Evolutionary conservation across 2,329 filamentous ascomycete species (phyloP).

Genomic region (Ophiostoma ulmi): DNA sequence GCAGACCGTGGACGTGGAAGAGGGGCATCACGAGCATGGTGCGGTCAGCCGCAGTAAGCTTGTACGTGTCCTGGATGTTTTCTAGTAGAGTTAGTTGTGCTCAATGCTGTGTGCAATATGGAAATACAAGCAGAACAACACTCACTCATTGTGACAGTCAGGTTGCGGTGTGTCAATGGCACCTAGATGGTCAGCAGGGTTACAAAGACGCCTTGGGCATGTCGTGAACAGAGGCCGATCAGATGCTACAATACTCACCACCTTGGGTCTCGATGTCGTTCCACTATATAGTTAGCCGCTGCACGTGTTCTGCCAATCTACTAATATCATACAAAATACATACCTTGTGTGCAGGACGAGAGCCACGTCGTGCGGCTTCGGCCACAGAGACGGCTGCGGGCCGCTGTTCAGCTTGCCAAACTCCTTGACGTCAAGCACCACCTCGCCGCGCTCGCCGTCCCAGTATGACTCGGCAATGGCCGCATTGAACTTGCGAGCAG

Average conservation of each 20-base stretch:
- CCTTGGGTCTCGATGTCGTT: slow-evolving; percentile 80
- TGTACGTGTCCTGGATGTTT: slow-evolving; percentile 75
- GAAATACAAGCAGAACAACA: slow-evolving; percentile 18
- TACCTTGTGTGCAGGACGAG: slow-evolving; percentile 70
- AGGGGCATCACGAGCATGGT: slow-evolving; percentile 87
- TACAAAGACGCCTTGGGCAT: not conserved
- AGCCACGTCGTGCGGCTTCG: slow-evolving; percentile 72
- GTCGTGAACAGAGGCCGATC: not conserved
- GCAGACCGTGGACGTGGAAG: slow-evolving; percentile 84
- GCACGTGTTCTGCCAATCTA: not conserved
- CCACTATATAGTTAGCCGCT: slow-evolving; percentile 44
- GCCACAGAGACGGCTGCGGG: slow-evolving; percentile 38
- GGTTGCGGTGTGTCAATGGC: slow-evolving; percentile 73
- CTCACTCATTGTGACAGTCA: slow-evolving; percentile 72
- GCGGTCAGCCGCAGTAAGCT: slow-evolving; percentile 64
- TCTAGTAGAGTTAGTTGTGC: slow-evolving; percentile 36
- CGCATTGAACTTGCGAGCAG: slow-evolving; percentile 71
- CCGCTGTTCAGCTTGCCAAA: slow-evolving; percentile 55
- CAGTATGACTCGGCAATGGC: slow-evolving; percentile 86
- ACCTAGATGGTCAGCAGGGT: slow-evolving; percentile 42
- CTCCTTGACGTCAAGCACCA: slow-evolving; percentile 74
- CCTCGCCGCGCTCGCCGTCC: slow-evolving; percentile 58
- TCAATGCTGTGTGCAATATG: not conserved
- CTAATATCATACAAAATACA: slow-evolving; percentile 26
- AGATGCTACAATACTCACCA: slow-evolving; percentile 44